Percentiles rank a stretch among this genome's conserved stretches.
Evolutionary conservation across 2,329 filamentous ascomycete species (phyloP).

Genomic region (Chrysosporium queenslandicum): DNA sequence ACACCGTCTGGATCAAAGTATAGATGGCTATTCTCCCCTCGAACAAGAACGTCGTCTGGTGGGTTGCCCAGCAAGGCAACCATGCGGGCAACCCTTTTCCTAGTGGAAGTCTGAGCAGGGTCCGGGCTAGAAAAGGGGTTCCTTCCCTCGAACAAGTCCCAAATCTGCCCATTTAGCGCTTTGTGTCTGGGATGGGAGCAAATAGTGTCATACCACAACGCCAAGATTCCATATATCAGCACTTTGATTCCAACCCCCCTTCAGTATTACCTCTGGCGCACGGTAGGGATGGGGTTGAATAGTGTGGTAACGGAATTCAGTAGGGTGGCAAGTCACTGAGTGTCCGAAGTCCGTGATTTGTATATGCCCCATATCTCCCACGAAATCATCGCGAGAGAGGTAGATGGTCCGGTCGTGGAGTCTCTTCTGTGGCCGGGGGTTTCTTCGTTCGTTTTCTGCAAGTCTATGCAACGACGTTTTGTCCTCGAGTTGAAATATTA

Average conservation of each 20-base stretch:
- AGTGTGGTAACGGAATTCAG: slow-evolving; percentile 28
- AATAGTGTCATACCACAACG: slow-evolving; percentile 24
- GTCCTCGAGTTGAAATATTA: slow-evolving; percentile 28
- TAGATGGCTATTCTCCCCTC: slow-evolving; percentile 20
- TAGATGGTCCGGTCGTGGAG: slow-evolving; percentile 26
- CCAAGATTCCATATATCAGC: slow-evolving; percentile 37
- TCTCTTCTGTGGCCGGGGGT: slow-evolving; percentile 25
- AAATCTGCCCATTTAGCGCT: slow-evolving; percentile 15
- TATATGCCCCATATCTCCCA: slow-evolving; percentile 19
- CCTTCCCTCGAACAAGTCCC: slow-evolving; percentile 20
- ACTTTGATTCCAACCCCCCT: slow-evolving; percentile 31
- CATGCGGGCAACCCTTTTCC: slow-evolving; percentile 27
- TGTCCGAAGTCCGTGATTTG: slow-evolving; percentile 27
- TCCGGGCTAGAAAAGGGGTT: slow-evolving; percentile 15
- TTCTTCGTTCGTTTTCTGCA: slow-evolving; percentile 23
- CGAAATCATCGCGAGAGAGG: slow-evolving; percentile 24
- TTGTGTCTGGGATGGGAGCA: background rate
- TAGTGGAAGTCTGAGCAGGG: slow-evolving; percentile 8
- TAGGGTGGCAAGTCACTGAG: slow-evolving; percentile 20
- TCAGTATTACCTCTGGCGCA: slow-evolving; percentile 34
- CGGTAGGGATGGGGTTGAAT: slow-evolving; percentile 39
- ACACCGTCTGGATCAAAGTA: slow-evolving; percentile 18
- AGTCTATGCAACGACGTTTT: slow-evolving; percentile 16
- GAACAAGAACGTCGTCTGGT: slow-evolving; percentile 25
- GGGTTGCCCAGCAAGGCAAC: slow-evolving; percentile 28